These are phyloP conservation scores for Clonostachys sp. DNA, from an alignment of 2,329 filamentous ascomycete species.

Conservation along the genomic window DNA sequence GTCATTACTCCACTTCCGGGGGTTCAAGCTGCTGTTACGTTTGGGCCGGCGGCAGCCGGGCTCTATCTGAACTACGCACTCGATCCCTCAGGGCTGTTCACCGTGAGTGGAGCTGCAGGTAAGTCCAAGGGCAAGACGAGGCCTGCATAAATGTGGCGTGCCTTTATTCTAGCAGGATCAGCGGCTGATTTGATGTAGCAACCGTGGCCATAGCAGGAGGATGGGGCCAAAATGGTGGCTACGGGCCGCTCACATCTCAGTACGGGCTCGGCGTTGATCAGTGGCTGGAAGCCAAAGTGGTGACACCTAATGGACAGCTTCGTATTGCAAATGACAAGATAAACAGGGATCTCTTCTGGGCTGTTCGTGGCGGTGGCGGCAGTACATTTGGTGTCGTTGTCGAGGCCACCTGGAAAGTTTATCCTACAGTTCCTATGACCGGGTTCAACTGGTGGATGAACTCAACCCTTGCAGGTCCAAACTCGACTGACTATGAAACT, in stretches of 20 bases:
- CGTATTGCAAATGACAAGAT: constrained; percentile 35
- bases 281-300: constrained; percentile 46
- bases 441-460: constrained; percentile 7
- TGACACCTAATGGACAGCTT: constrained; percentile 42
- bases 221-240: constrained; percentile 57
- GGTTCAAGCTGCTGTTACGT: no score
- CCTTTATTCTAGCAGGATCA: no score
- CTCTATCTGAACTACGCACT: no score
- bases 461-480: no score
- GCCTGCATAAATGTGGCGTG: no score
- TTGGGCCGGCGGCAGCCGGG: no score
- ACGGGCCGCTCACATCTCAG: constrained; percentile 41
- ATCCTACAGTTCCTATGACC: constrained; percentile 19
- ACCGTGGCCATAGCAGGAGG: constrained; percentile 59
- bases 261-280: constrained; percentile 58
- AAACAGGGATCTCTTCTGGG: constrained; percentile 44
- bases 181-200: background rate
- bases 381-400: constrained; percentile 35
- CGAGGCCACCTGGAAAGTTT: constrained; percentile 24
- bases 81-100: no score
- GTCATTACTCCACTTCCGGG: background rate
- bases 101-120: no score
- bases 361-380: constrained; percentile 37
- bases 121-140: no score
- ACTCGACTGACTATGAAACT: no score